phyloP scores from a whole-genome alignment of 306 rosid genomes.

The Senna tora region DNA sequence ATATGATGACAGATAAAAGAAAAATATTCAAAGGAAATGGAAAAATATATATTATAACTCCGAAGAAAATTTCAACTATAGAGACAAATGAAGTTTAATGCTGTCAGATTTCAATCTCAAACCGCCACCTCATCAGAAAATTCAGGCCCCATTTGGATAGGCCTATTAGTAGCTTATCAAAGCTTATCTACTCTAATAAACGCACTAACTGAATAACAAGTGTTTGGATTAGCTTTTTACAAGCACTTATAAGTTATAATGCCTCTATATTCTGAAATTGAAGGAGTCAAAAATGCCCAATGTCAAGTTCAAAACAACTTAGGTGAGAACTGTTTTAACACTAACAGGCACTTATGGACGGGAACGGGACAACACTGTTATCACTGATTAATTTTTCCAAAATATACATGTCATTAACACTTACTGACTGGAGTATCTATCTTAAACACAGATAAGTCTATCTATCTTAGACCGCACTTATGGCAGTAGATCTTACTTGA shows the following conservation, averaged over 20 bases:
- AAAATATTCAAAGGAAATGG: neutral
- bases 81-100: constrained; percentile 23
- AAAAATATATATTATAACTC: neutral
- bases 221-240: neutral
- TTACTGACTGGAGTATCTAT: neutral
- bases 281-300: neutral
- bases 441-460: neutral
- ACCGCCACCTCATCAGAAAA: neutral
- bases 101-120: constrained; percentile 14
- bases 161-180: neutral
- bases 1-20: constrained; percentile 2
- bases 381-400: neutral
- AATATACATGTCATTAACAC: neutral
- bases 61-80: constrained; percentile 17
- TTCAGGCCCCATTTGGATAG: neutral
- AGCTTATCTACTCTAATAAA: neutral
- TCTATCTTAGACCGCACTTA: neutral
- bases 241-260: neutral
- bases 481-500: neutral
- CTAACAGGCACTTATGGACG: no score
- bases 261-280: neutral
- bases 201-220: neutral
- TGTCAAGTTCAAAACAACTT: neutral
- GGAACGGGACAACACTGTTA: neutral
- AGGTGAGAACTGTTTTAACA: neutral